These are phyloP conservation scores for Fusarium sambucinum DNA, from an alignment of 2,329 filamentous ascomycete genomes.

Conservation along the genomic window DNA sequence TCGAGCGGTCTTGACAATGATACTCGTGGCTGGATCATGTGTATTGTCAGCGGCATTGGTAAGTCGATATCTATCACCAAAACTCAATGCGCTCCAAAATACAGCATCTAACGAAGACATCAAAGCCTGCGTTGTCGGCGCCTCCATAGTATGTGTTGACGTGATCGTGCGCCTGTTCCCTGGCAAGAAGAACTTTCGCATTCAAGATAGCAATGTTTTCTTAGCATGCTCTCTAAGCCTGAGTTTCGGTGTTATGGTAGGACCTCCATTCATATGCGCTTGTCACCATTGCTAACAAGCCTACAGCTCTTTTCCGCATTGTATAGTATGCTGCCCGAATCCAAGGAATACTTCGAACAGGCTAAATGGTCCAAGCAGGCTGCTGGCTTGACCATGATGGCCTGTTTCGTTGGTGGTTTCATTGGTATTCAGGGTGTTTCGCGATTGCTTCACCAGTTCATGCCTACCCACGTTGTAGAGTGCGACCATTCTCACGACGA, in stretches of 20 bases:
- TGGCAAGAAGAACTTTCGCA: slow-evolving; percentile 81
- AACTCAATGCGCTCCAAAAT: neutral
- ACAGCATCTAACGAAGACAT: neutral
- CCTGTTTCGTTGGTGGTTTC: slow-evolving; percentile 77
- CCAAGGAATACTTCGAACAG: slow-evolving; percentile 79
- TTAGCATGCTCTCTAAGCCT: slow-evolving; percentile 89
- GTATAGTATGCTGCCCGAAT: slow-evolving; percentile 92
- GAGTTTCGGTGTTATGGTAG: slow-evolving; percentile 96
- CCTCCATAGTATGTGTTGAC: slow-evolving; percentile 89
- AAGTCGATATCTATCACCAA: slow-evolving; percentile 46
- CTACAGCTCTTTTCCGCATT: slow-evolving; percentile 87
- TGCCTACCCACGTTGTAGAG: slow-evolving; percentile 83
- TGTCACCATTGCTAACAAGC: slow-evolving; percentile 14
- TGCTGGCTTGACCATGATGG: slow-evolving; percentile 77
- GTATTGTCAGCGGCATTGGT: slow-evolving; percentile 81
- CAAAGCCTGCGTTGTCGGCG: slow-evolving; percentile 76
- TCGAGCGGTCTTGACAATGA: slow-evolving; percentile 74
- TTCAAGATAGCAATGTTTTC: slow-evolving; percentile 90
- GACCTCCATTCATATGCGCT: neutral
- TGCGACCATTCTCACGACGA: slow-evolving; percentile 81
- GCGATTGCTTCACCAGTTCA: slow-evolving; percentile 76
- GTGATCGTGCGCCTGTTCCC: slow-evolving; percentile 78
- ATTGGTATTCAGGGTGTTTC: slow-evolving; percentile 81
- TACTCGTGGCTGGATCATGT: slow-evolving; percentile 93
- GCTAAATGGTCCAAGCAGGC: slow-evolving; percentile 74